phyloP scores from a whole-genome alignment of 345 rosid genomes.

The Carallia brachiata region DNA sequence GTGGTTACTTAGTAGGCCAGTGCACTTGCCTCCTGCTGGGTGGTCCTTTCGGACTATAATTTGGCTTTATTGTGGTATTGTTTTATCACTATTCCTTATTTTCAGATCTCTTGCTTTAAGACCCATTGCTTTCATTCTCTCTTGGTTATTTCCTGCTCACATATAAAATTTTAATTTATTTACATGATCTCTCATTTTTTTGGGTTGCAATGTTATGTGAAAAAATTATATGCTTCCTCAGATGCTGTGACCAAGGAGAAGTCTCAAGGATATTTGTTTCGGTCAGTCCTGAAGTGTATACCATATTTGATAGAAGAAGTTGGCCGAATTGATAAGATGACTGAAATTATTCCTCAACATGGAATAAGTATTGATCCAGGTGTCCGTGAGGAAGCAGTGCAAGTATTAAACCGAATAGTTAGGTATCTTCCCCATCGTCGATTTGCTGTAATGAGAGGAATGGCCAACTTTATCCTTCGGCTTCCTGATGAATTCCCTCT shows the following conservation, averaged over 20 bases:
- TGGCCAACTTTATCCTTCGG: constrained; percentile 88
- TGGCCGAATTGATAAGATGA: constrained; percentile 92
- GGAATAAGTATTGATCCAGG: constrained; percentile 98
- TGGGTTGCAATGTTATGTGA: constrained; percentile 16
- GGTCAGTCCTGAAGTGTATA: constrained; percentile 92
- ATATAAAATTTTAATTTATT: background rate
- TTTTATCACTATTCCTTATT: background rate
- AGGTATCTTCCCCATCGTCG: constrained; percentile 90
- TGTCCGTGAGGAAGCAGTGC: constrained; percentile 99
- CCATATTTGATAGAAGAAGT: constrained; percentile 96
- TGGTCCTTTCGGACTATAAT: background rate
- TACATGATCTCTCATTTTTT: background rate
- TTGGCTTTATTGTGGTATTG: background rate
- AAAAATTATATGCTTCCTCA: constrained; percentile 35
- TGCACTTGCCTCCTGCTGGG: background rate
- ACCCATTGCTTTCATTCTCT: background rate
- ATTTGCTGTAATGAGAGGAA: constrained; percentile 95
- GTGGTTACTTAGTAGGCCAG: background rate
- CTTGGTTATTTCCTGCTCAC: background rate
- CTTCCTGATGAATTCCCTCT: constrained; percentile 99
- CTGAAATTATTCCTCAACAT: constrained; percentile 98
- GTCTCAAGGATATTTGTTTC: constrained; percentile 91
- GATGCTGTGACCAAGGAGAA: constrained; percentile 97
- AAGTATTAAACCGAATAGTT: constrained; percentile 88
- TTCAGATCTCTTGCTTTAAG: constrained; percentile 7